Percentiles rank a stretch among this genome's conserved stretches.
Evolutionary conservation across 352 stramenopile genomes (phyloP).

Genomic region (Globisporangium apiculatum): DNA sequence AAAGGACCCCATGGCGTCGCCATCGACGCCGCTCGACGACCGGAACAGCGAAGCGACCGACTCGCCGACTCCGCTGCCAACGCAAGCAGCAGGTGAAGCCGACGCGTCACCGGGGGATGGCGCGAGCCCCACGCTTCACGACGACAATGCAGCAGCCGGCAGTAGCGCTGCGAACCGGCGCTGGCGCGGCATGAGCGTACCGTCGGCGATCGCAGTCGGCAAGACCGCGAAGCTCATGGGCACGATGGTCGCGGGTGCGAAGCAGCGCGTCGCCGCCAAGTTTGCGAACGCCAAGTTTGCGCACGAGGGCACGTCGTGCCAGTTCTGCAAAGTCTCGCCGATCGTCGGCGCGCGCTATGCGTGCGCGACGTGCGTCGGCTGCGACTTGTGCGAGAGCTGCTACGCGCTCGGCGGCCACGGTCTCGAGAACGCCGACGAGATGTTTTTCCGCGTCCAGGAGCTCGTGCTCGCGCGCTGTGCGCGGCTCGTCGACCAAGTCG

Average conservation of each 20-base stretch:
- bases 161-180: constrained; percentile 20
- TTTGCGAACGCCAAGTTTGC: constrained; percentile 61
- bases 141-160: constrained; percentile 1
- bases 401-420: constrained; percentile 79
- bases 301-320: constrained; percentile 71
- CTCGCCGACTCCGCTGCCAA: constrained; percentile 7
- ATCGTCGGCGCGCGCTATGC: constrained; percentile 73
- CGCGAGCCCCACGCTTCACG: constrained; percentile 7
- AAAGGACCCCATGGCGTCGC: not conserved
- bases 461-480: constrained; percentile 60
- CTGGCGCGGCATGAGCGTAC: constrained; percentile 44
- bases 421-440: constrained; percentile 79
- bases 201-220: constrained; percentile 10
- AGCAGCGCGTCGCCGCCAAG: constrained; percentile 61
- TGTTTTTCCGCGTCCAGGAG: constrained; percentile 80
- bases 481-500: constrained; percentile 50
- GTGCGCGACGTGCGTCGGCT: constrained; percentile 72
- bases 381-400: constrained; percentile 76
- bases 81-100: constrained; percentile 6
- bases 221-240: constrained; percentile 59
- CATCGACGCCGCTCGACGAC: not conserved
- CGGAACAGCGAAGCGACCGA: not conserved
- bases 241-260: constrained; percentile 60
- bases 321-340: constrained; percentile 73
- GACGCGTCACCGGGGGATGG: constrained; percentile 6